Evolutionary conservation across 2,329 filamentous ascomycete species (phyloP).

Genomic region (Phaeosphaeria sp.): DNA sequence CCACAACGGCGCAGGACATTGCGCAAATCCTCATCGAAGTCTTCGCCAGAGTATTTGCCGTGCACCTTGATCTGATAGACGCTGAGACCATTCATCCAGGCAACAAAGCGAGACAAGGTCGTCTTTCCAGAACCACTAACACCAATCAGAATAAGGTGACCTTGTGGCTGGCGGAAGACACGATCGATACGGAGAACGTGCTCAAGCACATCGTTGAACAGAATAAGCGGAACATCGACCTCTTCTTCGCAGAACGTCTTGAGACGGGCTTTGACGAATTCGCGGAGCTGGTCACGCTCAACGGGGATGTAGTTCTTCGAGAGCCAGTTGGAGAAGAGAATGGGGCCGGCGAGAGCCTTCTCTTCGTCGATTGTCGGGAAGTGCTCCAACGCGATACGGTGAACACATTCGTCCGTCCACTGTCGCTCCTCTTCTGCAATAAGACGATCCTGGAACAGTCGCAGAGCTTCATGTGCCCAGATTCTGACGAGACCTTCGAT

Average conservation of each 20-base stretch:
- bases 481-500: constrained; percentile 94
- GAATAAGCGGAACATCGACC: constrained; percentile 94
- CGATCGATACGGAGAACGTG: constrained; percentile 98
- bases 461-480: constrained; percentile 96
- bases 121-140: constrained; percentile 99
- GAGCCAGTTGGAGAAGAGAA: constrained; percentile 98
- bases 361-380: constrained; percentile 96
- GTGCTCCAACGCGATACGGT: constrained; percentile 83
- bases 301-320: constrained; percentile 99
- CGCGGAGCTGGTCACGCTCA: constrained; percentile 89
- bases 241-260: constrained; percentile 99
- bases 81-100: constrained; percentile 99
- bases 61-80: constrained; percentile 99
- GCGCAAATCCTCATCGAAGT: constrained; percentile 97
- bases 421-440: constrained; percentile 91
- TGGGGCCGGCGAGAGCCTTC: constrained; percentile 87
- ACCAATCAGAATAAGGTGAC: constrained; percentile 96
- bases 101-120: constrained; percentile 94
- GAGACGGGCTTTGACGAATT: constrained; percentile 96
- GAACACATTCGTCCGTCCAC: constrained; percentile 92
- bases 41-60: constrained; percentile 95
- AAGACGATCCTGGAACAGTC: constrained; percentile 95
- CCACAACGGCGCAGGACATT: constrained; percentile 92
- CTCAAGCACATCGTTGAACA: constrained; percentile 99
- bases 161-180: constrained; percentile 97